These are phyloP conservation scores for Xylaria sp. DNA, from an alignment of 2,329 filamentous ascomycete species.

Conservation along the genomic window DNA sequence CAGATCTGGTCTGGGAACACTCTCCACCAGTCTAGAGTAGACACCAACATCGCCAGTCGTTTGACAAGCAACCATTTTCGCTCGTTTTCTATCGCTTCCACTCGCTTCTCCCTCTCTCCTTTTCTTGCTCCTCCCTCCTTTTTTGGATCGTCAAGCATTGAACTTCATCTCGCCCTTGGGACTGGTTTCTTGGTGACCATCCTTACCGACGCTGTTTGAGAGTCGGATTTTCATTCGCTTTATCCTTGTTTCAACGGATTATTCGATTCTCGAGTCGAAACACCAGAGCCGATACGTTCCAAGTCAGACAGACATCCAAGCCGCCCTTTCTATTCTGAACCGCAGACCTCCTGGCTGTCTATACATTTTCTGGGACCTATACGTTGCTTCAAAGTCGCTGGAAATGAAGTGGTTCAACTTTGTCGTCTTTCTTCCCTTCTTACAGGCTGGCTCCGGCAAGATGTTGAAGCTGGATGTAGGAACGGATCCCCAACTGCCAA, in stretches of 20 bases:
- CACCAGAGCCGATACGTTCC: neutral
- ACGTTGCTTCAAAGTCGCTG: neutral
- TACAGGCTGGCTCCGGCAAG: slow-evolving; percentile 18
- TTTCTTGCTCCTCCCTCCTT: slow-evolving; percentile 42
- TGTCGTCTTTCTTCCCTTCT: slow-evolving; percentile 19
- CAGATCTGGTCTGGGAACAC: neutral
- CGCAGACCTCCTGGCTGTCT: neutral
- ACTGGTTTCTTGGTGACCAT: slow-evolving; percentile 31
- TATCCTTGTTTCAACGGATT: slow-evolving; percentile 23
- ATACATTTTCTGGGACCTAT: neutral
- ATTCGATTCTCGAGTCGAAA: neutral
- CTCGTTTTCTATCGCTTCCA: slow-evolving; percentile 15
- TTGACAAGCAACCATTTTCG: neutral
- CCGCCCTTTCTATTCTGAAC: too few species aligned
- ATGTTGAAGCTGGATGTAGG: slow-evolving; percentile 22
- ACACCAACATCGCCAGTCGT: slow-evolving; percentile 18
- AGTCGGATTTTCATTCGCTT: slow-evolving; percentile 23
- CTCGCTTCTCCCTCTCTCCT: slow-evolving; percentile 1
- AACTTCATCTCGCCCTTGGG: slow-evolving; percentile 21
- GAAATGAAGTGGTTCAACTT: slow-evolving; percentile 22
- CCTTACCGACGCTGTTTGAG: slow-evolving; percentile 21
- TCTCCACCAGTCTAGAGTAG: slow-evolving; percentile 4
- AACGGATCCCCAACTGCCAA: slow-evolving; percentile 20
- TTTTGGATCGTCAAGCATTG: slow-evolving; percentile 45
- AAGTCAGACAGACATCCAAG: too few species aligned